Evolutionary conservation across 2,329 filamentous ascomycete genomes (phyloP), one percentile per base, ranked within the genome.

Genomic region (Claviceps lovelessii): DNA sequence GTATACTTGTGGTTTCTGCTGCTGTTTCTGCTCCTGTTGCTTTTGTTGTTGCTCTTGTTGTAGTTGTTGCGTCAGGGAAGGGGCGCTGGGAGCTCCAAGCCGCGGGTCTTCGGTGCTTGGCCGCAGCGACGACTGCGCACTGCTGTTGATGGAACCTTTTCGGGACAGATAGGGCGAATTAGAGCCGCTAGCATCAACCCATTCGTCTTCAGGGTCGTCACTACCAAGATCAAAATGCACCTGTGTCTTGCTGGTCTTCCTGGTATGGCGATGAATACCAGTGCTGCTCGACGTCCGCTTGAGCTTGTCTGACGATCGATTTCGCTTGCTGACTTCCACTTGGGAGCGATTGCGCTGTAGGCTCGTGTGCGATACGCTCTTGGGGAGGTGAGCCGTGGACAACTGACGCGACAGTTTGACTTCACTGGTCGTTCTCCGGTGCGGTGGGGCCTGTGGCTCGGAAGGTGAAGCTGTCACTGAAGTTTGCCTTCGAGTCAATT

Each of bases 111-210:
- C 64, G 29, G 65, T 63, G 58, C 63, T 69, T 8, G 59, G 60
- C 19, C 70, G 75, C 33, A 72, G 65, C 35, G 72, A 77, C 13
- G 73, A 74, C 54, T 74, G 75, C 23, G 69, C 73, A 59, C 73
- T 76, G 65, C 74, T 73, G 56, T 73, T 73, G 37, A 77, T 67
- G 2, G 77, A 80, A 31, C 74, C 67, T 59, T 72, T 72, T 55
- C 70, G 67, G 52, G 70, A 72, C 49, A 70, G 68, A 58, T 80
- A 77, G 5, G 81, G 81, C 11, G 80, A 83, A 52, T 80, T 81
- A 55, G 79, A 82, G 49, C 74, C 75, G 66, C 80, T 84, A 56
- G 81, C 80, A 67, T 85, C 82, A 46, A 84, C 79, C 82, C 82
- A 85, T 70, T 81, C 81, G 72, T 81, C 79, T 46, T 67, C 67